phyloP scores from a whole-genome alignment of 106 monocot genomes.

The Triglochin maritima region DNA sequence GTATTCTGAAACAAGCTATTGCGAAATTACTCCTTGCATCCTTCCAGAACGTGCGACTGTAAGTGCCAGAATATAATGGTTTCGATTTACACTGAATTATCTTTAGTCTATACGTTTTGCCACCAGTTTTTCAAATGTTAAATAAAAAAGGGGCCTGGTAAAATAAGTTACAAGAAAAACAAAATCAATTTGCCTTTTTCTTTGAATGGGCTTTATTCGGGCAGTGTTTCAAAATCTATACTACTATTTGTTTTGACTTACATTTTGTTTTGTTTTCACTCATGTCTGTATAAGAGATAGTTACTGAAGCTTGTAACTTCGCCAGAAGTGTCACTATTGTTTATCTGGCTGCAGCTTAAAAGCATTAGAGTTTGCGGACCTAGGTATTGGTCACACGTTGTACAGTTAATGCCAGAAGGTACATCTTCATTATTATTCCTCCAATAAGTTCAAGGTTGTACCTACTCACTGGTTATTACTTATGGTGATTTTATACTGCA shows the following conservation, averaged over 20 bases:
- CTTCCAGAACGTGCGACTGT: constrained; percentile 86
- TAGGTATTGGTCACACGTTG: constrained; percentile 92
- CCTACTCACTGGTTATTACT: no score
- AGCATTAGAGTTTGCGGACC: constrained; percentile 83
- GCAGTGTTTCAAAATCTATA: no score
- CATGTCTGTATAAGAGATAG: neutral
- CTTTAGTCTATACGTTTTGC: neutral
- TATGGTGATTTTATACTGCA: constrained; percentile 6
- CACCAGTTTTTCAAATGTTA: no score
- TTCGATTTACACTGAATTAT: neutral
- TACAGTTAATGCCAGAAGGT: constrained; percentile 76
- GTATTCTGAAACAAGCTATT: constrained; percentile 72
- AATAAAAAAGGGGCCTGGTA: no score
- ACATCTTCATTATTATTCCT: neutral
- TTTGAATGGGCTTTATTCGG: no score
- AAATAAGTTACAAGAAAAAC: no score
- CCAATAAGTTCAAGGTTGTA: neutral
- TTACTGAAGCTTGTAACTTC: neutral
- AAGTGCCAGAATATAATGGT: constrained; percentile 11
- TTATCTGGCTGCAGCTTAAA: constrained; percentile 47
- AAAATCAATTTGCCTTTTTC: no score
- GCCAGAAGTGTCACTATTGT: neutral
- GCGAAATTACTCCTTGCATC: constrained; percentile 91
- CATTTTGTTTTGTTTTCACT: neutral
- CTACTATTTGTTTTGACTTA: neutral